Evolutionary conservation across 768 basidiomycete genomes (phyloP).

Genomic region (Leccinum fibrillosum): DNA sequence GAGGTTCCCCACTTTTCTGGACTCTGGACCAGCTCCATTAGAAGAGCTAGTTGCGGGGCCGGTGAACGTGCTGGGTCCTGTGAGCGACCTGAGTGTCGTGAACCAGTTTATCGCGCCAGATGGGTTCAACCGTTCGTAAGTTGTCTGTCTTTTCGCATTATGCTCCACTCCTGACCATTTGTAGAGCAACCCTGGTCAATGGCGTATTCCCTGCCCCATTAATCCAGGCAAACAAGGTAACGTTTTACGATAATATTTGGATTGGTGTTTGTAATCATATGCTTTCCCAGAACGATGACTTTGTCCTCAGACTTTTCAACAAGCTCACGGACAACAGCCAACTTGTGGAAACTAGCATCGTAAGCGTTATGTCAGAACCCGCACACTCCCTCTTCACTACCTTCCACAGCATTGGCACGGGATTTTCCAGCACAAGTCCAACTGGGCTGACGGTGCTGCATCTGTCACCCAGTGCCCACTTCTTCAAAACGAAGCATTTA

Average conservation of each 20-base stretch:
- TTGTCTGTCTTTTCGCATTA: neutral
- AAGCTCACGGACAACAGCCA: neutral
- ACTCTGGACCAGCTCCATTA: neutral
- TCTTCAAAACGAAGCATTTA: conserved; percentile 30
- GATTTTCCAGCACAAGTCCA: conserved; percentile 14
- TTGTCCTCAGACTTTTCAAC: conserved; percentile 44
- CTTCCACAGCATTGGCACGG: neutral
- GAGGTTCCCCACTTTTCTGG: neutral
- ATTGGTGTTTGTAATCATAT: neutral
- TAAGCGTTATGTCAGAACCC: neutral
- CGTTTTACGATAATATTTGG: neutral
- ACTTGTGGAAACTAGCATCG: neutral
- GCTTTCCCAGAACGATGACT: conserved; percentile 31
- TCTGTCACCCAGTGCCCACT: conserved; percentile 46
- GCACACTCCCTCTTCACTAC: conserved; percentile 10
- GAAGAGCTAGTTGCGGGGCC: neutral
- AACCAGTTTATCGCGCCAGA: conserved; percentile 45
- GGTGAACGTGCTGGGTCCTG: conserved; percentile 17
- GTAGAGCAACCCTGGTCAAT: conserved; percentile 41
- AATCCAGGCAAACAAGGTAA: conserved; percentile 38
- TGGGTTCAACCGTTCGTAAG: conserved; percentile 42
- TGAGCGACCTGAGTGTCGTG: conserved; percentile 29
- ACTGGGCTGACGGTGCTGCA: conserved; percentile 35
- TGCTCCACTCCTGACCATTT: neutral
- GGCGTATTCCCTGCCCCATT: conserved; percentile 47